Conservation (phyloP, 164 flowering plant genomes). For the Nelumbo lutea region DNA sequence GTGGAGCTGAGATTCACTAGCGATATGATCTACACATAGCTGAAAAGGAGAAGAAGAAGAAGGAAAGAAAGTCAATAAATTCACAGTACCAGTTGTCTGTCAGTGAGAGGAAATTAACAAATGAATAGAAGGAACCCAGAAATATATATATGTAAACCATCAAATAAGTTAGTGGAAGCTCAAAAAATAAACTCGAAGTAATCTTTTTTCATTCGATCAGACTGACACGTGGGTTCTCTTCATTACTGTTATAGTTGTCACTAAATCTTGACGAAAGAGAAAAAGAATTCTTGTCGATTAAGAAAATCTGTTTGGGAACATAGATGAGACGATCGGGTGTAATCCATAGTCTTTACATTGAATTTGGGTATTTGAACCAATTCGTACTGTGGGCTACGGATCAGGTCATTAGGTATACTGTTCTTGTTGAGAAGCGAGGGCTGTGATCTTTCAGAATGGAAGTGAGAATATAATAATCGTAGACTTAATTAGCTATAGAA, state of each 20-base stretch:
- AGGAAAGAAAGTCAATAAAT: not conserved
- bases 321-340: no score
- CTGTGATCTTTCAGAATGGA: not conserved
- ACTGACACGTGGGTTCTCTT: no score
- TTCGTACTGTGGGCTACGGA: not conserved
- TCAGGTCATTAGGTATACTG: not conserved
- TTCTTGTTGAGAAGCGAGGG: not conserved
- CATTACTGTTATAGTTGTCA: no score
- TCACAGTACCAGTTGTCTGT: conserved; percentile 3
- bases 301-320: no score
- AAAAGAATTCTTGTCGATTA: no score
- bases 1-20: conserved; percentile 10
- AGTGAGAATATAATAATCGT: not conserved
- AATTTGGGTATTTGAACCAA: no score
- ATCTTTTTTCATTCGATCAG: no score
- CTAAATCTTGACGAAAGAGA: no score
- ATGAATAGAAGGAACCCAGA: no score
- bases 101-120: not conserved
- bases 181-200: no score
- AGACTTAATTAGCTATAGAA: not conserved
- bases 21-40: not conserved
- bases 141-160: not conserved
- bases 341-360: no score
- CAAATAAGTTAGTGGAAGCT: no score
- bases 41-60: not conserved